Evolutionary conservation across 2,329 filamentous ascomycete species (phyloP), one percentile per base, ranked within the genome.

Genomic region (Sporothrix brasiliensis): DNA sequence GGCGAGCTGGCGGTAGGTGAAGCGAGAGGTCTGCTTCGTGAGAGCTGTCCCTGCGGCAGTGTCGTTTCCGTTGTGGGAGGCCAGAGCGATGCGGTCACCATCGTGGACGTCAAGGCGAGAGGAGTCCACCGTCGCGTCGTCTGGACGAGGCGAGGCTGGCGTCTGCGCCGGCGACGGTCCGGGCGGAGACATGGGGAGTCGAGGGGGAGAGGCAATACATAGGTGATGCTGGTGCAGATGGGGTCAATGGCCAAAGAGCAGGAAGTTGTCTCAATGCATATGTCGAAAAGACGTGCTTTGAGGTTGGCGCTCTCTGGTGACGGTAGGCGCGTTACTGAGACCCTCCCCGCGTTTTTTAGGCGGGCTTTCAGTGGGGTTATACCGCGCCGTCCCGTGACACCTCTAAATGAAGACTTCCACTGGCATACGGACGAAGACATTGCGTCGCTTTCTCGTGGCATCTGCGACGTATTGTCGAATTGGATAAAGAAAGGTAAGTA

Each of bases 1-100:
- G 47, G 88, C 85, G 19, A 98, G 85, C 69, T 98, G 90, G 72
- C 91, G 92, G 78, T 92, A 93, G 2, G 93, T 97, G 81, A 95
- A 98, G 71, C 85, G 87, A 19, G 94, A 97, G 10, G 27, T 58
- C 19, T 13, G 34, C 16, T n/a, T 16, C 49, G 6, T 50, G 4
- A 39, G 39, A 27, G n/a, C 54, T 34, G 27, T 54, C 52, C 13
- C 11, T 24, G 4, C 10, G 27, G 27, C 7, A 5, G 7, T 19
- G 4, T 14, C 24, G 34, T n/a, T 34, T 7, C 34, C 39, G 49
- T 19, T n/a, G n/a, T 50, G 3, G 5, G 44, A 19, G 16, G 14
- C 2, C 16, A 5, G 16, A 6, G 19, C 13, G 44, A 49, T 6
- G 21, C 27, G 4, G 10, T 27, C 24, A 16, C 21, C 52, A 24